A percentile compares a stretch with the other conserved stretches of the same genome.
Evolutionary conservation across 192 early-diverging fungal species (phyloP).

Genomic region (Coemansia sp.): DNA sequence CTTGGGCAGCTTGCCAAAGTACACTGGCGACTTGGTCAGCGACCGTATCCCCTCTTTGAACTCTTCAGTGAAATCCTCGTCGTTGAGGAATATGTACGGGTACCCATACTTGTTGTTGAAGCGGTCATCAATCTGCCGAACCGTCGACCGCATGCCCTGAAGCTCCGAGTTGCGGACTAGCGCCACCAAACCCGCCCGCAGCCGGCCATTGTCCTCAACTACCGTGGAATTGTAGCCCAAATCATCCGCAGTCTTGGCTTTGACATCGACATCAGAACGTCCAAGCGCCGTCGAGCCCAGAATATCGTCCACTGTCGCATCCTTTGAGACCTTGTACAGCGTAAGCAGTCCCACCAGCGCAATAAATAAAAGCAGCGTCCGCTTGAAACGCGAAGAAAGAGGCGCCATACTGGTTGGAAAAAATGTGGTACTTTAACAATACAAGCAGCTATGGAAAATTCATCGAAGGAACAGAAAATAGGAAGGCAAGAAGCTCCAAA

Average conservation of each 20-base stretch:
- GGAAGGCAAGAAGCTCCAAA: background rate
- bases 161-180: slow-evolving; percentile 70
- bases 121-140: slow-evolving; percentile 63
- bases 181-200: slow-evolving; percentile 56
- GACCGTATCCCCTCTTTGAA: slow-evolving; percentile 56
- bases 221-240: background rate
- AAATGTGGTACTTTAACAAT: background rate
- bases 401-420: background rate
- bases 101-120: slow-evolving; percentile 72
- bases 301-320: background rate
- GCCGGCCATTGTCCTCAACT: background rate
- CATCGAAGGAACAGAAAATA: background rate
- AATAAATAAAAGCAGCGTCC: background rate
- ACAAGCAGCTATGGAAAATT: background rate
- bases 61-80: slow-evolving; percentile 66
- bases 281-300: background rate
- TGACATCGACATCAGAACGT: no score
- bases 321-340: background rate
- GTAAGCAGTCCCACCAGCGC: background rate
- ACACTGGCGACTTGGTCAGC: slow-evolving; percentile 39
- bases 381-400: background rate
- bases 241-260: no score
- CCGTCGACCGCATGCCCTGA: slow-evolving; percentile 54
- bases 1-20: slow-evolving; percentile 33
- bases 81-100: slow-evolving; percentile 79